These are phyloP conservation scores for Starmerella stellata DNA, from an alignment of 805 yeast species.

Conservation along the genomic window DNA sequence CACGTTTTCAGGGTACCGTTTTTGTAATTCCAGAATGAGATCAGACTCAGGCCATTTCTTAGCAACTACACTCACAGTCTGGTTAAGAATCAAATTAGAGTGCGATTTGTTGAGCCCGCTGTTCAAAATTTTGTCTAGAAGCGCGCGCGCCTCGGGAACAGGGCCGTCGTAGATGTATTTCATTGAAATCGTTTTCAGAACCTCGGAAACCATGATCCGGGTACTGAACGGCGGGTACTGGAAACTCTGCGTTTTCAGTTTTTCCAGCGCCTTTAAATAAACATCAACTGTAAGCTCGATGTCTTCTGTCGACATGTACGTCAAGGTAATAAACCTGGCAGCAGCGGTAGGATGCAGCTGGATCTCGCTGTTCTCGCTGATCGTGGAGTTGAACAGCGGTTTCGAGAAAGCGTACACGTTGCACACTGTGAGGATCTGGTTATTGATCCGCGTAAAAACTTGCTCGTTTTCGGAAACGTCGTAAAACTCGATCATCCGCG, in stretches of 20 bases:
- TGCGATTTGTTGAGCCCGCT: slow-evolving; percentile 2
- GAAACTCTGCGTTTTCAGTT: slow-evolving; percentile 5
- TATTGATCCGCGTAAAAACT: slow-evolving; percentile 15
- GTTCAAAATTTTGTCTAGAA: slow-evolving; percentile 4
- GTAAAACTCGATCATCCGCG: slow-evolving; percentile 12
- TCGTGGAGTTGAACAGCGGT: slow-evolving; percentile 15
- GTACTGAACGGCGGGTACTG: slow-evolving; percentile 6
- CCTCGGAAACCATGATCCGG: slow-evolving; percentile 10
- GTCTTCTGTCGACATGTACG: slow-evolving; percentile 7
- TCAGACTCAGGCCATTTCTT: slow-evolving; percentile 15
- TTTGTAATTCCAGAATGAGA: slow-evolving; percentile 10
- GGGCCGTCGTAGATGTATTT: slow-evolving; percentile 13
- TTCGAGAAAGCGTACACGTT: slow-evolving; percentile 11
- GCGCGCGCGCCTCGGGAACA: slow-evolving; percentile 1
- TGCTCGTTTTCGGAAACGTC: slow-evolving; percentile 6
- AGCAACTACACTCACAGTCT: slow-evolving; percentile 9
- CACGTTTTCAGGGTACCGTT: slow-evolving; percentile 1
- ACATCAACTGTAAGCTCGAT: slow-evolving; percentile 6
- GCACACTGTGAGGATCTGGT: slow-evolving; percentile 15
- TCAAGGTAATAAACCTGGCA: slow-evolving; percentile 10
- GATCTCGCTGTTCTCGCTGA: slow-evolving; percentile 7
- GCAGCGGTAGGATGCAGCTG: slow-evolving; percentile 18
- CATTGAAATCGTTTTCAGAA: slow-evolving; percentile 6
- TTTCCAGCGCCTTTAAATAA: slow-evolving; percentile 6
- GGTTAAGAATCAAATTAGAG: slow-evolving; percentile 8